Base-by-base conservation (phyloP, 2,329 filamentous ascomycete species). In the Trichophyton mentagrophytes region DNA sequence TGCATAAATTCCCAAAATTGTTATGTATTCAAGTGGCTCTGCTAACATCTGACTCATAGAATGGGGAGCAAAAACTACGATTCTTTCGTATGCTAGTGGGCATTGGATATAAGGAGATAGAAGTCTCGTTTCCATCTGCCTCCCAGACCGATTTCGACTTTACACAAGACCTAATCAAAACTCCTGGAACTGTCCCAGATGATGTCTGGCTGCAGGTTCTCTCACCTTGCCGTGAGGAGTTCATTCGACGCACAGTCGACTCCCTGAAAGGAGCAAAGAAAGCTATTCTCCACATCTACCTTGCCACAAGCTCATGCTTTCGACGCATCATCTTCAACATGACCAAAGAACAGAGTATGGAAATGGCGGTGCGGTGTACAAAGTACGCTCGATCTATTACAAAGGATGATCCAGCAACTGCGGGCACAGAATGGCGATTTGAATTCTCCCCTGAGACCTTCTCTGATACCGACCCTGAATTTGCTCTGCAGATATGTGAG, bases 111-210 rank as follows among this genome's bases (percentile, higher is more conserved):
- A 97, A 96, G 77, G 92, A 97, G 77, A 96, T 97, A 66, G 92
- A 97, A 73, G 87, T 96, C 20, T 93, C 91, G 3, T 97, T 96
- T 76, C 92, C 92, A 57, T 95, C 90, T 0, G 90, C 92, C 13
- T 96, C 90, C 44, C 87, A 95, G 72, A 96, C 88, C 69, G 93
- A 97, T 77, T 97, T 91, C 78, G 89, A 96, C 78, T 97, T 97
- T 71, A 96, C 90, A 46, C 82, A 90, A 66, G 85, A 86, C 69
- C 79, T 97, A 66, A 84, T 96, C 65, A 86, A 95, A 69, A 95
- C 90, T 1, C 88, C 89, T 9, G 89, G 88, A 46, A 81, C 85
- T 13, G 83, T 91, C 7, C 90, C 91, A 60, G 89, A 93, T 70
- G 91, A 96, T 74, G 90, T 96, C 60, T 91, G 82, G 80, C 79